Evolutionary conservation across 1,284 basidiomycete species (phyloP), one percentile per base, ranked within the genome.

Genomic region (Athelia psychrophila): DNA sequence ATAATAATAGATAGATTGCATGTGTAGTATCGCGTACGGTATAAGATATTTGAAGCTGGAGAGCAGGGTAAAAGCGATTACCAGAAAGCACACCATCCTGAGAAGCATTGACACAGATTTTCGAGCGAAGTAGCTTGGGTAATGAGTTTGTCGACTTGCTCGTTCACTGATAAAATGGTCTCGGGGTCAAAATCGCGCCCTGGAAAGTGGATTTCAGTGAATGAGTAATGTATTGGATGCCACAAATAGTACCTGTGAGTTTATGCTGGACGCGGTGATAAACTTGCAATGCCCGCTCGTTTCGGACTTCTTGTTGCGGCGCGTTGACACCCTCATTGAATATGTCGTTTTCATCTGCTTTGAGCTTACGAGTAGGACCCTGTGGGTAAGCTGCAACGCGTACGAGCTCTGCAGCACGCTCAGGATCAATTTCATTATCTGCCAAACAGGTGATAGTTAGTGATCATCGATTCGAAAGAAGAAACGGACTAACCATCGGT

Each of bases 31-130:
- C 13, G 27, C 13, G 27, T 30, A 30, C 27, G 27, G 27, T 30
- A 13, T 30, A 5, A 30, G 13, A 30, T n/a, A 13, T 30, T 30
- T 13, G 27, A 30, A 30, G 27, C 13, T 13, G 13, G 13, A 30
- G 27, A 30, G 27, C 27, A 30, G 13, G 27, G 27, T 13, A 30
- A 30, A 30, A 13, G 27, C 6, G 27, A 44, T 30, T 13, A 30
- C 27, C 55, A 56, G 48, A 56, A 56, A 23, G 55, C 55, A 51
- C 68, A 69, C 95, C 95, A 97, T 67, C 95, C 95, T 56, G 94
- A 93, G 74, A 97, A 98, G 61, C 92, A 94, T 64, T 95, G 93
- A 68, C 93, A 96, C 2, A 98, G 81, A 67, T 97, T 96, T 70
- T 97, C 94, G 45, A 96, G 74, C 12, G 89, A 88, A 5, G 91